Percentiles rank a stretch among this genome's conserved stretches.
These are phyloP conservation scores for Fomitopsis schrenkii DNA, from an alignment of 1,284 basidiomycete genomes.

Conservation along the genomic window DNA sequence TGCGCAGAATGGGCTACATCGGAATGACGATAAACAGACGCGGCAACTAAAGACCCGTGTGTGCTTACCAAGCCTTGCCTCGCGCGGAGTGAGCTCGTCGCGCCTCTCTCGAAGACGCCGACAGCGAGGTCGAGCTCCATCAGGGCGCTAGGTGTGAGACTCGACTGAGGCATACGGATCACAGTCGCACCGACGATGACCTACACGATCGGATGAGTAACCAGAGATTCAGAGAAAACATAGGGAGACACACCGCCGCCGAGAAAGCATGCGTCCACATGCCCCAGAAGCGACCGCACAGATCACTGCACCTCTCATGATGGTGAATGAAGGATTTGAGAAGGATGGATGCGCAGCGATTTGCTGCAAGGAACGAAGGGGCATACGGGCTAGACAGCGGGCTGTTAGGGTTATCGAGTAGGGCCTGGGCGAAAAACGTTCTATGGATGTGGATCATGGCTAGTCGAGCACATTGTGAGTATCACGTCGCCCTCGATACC, in stretches of 20 bases:
- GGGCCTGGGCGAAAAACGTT: slow-evolving; percentile 36
- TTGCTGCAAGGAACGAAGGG: slow-evolving; percentile 37
- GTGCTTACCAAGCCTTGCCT: slow-evolving; percentile 26
- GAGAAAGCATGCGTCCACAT: slow-evolving; percentile 38
- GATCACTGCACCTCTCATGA: slow-evolving; percentile 18
- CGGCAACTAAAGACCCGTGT: not conserved
- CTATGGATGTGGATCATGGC: slow-evolving; percentile 34
- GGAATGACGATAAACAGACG: not conserved
- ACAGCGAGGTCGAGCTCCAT: slow-evolving; percentile 30
- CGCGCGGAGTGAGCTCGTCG: slow-evolving; percentile 21
- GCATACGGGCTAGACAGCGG: slow-evolving; percentile 36
- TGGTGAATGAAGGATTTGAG: slow-evolving; percentile 32
- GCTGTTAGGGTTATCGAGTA: slow-evolving; percentile 34
- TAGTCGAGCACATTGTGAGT: slow-evolving; percentile 6
- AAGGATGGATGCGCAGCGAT: slow-evolving; percentile 33
- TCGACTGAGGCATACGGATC: slow-evolving; percentile 26
- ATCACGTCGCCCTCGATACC: not conserved
- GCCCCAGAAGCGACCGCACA: slow-evolving; percentile 33
- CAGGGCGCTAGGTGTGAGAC: slow-evolving; percentile 28
- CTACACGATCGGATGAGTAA: slow-evolving; percentile 12
- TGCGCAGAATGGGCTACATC: slow-evolving; percentile 23
- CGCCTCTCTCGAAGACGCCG: slow-evolving; percentile 27
- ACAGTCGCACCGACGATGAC: slow-evolving; percentile 33
- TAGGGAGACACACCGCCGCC: slow-evolving; percentile 28
- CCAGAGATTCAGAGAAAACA: not conserved